Conservation (phyloP, 2,329 filamentous ascomycete species). For the Penicillium sp. region DNA sequence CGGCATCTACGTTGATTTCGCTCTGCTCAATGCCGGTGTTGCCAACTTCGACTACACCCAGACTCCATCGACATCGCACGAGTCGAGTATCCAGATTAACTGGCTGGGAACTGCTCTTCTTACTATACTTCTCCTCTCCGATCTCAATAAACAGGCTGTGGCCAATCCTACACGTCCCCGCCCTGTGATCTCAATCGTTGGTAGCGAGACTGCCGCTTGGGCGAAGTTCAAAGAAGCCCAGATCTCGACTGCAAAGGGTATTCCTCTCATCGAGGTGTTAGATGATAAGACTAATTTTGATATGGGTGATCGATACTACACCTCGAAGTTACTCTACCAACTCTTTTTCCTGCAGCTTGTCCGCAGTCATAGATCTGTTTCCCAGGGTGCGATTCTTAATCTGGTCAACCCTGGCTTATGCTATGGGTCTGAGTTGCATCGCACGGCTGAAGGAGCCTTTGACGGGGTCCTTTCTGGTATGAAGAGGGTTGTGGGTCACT, state of each 20-base stretch:
- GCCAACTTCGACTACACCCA: conserved; percentile 12
- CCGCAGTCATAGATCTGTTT: too few relatives aligned
- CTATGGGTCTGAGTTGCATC: conserved; percentile 3
- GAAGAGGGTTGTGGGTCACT: neutral
- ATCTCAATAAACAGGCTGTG: too few relatives aligned
- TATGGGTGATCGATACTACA: conserved; percentile 1
- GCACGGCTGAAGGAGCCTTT: neutral
- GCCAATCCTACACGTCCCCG: neutral
- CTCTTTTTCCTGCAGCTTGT: neutral
- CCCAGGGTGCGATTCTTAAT: neutral
- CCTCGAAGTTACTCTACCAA: neutral
- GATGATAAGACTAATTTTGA: neutral
- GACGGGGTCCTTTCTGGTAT: neutral
- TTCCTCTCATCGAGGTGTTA: neutral
- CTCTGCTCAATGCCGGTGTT: conserved; percentile 43
- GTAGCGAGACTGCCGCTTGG: conserved; percentile 4
- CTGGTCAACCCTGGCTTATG: conserved; percentile 1
- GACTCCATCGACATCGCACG: conserved; percentile 6
- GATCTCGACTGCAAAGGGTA: too few relatives aligned
- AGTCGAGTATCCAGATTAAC: conserved; percentile 31
- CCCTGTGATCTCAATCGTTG: conserved; percentile 1
- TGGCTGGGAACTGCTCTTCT: conserved; percentile 14
- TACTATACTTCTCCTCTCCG: too few relatives aligned
- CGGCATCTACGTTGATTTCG: conserved; percentile 32
- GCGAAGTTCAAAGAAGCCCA: neutral